These are phyloP conservation scores for Metschnikowia cubensis DNA, from an alignment of 805 yeast species.

Conservation along the genomic window DNA sequence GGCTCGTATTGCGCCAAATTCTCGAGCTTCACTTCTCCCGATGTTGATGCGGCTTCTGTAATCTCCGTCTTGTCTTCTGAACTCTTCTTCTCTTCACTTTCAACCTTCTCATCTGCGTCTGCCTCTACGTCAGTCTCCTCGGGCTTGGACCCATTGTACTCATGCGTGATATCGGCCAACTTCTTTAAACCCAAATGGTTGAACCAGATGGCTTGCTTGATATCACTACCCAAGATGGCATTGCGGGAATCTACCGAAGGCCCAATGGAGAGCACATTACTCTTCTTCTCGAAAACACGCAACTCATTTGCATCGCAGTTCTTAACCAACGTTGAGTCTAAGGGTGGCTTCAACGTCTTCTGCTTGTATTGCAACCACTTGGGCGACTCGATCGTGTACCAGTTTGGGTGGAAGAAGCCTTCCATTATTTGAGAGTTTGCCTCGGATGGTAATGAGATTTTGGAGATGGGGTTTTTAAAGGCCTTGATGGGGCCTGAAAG, in stretches of 20 bases:
- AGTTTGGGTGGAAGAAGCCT: constrained; percentile 41
- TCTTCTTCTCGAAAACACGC: constrained; percentile 17
- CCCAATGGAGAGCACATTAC: constrained; percentile 34
- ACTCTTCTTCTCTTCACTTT: background rate
- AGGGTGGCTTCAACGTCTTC: constrained; percentile 21
- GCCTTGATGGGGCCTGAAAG: constrained; percentile 27
- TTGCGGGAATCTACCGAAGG: constrained; percentile 34
- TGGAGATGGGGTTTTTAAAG: constrained; percentile 28
- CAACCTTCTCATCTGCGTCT: constrained; percentile 3
- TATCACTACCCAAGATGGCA: constrained; percentile 28
- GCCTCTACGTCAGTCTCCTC: constrained; percentile 7
- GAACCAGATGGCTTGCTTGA: constrained; percentile 36
- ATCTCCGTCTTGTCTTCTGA: constrained; percentile 6
- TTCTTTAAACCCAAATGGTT: constrained; percentile 35
- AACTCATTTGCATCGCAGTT: constrained; percentile 20
- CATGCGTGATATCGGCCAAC: constrained; percentile 23
- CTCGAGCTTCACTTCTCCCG: constrained; percentile 24
- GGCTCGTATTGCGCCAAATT: constrained; percentile 37
- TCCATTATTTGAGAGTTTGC: constrained; percentile 35
- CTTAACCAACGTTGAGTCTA: constrained; percentile 26
- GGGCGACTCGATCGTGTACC: constrained; percentile 43
- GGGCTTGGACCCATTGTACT: constrained; percentile 7
- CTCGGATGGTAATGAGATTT: constrained; percentile 32
- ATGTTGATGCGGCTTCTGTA: constrained; percentile 1
- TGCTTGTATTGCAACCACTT: constrained; percentile 37